Percentiles rank a stretch among this genome's conserved stretches.
phyloP scores from a whole-genome alignment of 1,284 basidiomycete species.

The Phylloboletellus chloephorus region DNA sequence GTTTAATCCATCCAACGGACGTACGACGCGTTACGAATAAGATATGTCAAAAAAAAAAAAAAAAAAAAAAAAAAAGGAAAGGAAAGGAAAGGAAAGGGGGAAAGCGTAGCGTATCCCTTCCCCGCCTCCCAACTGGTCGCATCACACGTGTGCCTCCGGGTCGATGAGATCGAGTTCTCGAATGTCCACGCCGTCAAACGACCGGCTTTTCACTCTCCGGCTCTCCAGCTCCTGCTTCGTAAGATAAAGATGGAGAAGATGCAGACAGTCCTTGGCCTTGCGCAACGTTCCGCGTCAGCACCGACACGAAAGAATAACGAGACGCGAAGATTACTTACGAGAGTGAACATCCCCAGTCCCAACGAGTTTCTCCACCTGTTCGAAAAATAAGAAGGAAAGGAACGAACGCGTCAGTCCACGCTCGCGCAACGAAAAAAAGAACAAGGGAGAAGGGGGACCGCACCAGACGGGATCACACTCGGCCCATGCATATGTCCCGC shows the following conservation, averaged over 20 bases:
- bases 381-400: background rate
- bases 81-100: too few relatives aligned
- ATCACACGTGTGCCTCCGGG: conserved; percentile 23
- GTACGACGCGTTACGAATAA: too few relatives aligned
- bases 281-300: background rate
- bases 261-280: conserved; percentile 64
- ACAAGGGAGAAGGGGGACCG: conserved; percentile 13
- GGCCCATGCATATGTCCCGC: conserved; percentile 54
- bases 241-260: conserved; percentile 61
- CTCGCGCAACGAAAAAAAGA: background rate
- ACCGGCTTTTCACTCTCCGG: conserved; percentile 56
- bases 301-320: background rate
- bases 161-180: conserved; percentile 57
- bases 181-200: conserved; percentile 66
- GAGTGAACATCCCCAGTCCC: conserved; percentile 62
- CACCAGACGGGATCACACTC: conserved; percentile 71
- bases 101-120: too few relatives aligned
- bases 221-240: conserved; percentile 65
- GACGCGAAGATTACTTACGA: conserved; percentile 38
- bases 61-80: too few relatives aligned
- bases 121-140: background rate
- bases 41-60: too few relatives aligned
- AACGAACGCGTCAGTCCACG: conserved; percentile 4
- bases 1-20: too few relatives aligned
- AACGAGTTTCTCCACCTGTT: conserved; percentile 68